phyloP scores from a whole-genome alignment of 2,329 filamentous ascomycete species.

The Celoporthe dispersa region DNA sequence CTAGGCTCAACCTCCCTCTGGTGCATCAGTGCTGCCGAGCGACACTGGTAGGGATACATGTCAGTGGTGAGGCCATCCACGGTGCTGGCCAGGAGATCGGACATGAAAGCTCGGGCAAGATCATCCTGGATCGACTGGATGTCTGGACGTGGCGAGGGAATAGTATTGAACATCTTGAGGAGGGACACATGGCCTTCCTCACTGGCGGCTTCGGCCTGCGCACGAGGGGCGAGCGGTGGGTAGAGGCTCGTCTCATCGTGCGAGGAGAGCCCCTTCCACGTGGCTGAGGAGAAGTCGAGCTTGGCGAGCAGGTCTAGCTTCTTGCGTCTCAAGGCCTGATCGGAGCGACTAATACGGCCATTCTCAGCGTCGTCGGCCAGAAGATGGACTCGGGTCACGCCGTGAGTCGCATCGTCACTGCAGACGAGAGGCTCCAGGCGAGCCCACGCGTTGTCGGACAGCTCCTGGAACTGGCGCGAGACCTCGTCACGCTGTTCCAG shows the following conservation, averaged over 20 bases:
- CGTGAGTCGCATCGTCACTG: slow-evolving; percentile 30
- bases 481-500: slow-evolving; percentile 26
- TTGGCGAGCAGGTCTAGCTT: slow-evolving; percentile 53
- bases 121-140: slow-evolving; percentile 52
- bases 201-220: slow-evolving; percentile 38
- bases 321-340: slow-evolving; percentile 48
- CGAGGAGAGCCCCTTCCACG: slow-evolving; percentile 57
- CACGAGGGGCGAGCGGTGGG: slow-evolving; percentile 36
- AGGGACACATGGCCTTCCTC: slow-evolving; percentile 55
- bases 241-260: slow-evolving; percentile 2
- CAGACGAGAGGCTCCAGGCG: slow-evolving; percentile 45
- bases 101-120: slow-evolving; percentile 57
- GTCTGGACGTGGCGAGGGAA: slow-evolving; percentile 70
- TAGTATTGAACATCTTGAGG: slow-evolving; percentile 73
- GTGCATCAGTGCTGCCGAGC: slow-evolving; percentile 82
- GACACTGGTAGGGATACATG: slow-evolving; percentile 78
- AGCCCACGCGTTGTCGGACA: slow-evolving; percentile 49
- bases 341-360: slow-evolving; percentile 53
- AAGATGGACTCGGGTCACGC: slow-evolving; percentile 60
- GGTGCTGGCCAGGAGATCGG: slow-evolving; percentile 56
- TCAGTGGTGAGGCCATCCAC: slow-evolving; percentile 64
- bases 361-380: slow-evolving; percentile 69
- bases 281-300: slow-evolving; percentile 58
- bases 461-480: slow-evolving; percentile 19
- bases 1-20: slow-evolving; percentile 73